phyloP scores from a whole-genome alignment of 192 early-diverging fungal genomes.

The Backusella psychrophila region DNA sequence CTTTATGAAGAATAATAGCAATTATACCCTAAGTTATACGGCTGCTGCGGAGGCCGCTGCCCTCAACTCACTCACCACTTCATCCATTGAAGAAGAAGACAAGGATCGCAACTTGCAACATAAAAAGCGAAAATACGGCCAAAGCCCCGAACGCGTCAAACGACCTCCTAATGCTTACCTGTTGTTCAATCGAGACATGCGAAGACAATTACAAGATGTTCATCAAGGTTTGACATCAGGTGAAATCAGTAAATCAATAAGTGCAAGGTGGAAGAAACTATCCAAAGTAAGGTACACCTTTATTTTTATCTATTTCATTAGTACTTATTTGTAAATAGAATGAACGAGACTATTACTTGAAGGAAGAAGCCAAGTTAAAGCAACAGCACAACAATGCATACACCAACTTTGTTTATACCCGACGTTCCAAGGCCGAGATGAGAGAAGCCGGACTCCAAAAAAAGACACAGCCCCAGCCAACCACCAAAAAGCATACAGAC shows the following conservation, averaged over 20 bases:
- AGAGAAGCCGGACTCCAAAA: conserved; percentile 42
- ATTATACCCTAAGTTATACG: not conserved
- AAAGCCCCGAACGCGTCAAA: conserved; percentile 39
- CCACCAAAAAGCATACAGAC: not conserved
- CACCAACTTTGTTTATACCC: conserved; percentile 56
- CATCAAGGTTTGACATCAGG: conserved; percentile 55
- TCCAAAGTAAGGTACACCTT: conserved; percentile 20
- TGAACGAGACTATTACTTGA: conserved; percentile 40
- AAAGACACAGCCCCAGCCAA: not conserved
- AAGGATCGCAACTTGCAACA: not conserved
- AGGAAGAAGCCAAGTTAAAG: conserved; percentile 46
- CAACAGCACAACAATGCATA: conserved; percentile 47
- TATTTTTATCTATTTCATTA: no score
- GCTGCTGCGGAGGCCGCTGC: not conserved
- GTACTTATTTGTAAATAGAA: not conserved
- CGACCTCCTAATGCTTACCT: conserved; percentile 60
- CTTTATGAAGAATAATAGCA: not conserved
- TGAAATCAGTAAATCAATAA: conserved; percentile 58
- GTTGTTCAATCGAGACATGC: conserved; percentile 60
- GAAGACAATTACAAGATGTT: conserved; percentile 49
- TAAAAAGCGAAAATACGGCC: conserved; percentile 5
- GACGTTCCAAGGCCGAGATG: conserved; percentile 57
- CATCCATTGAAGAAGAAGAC: not conserved
- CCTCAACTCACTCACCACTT: not conserved
- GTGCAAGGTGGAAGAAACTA: conserved; percentile 51